Evolutionary conservation across 495 filamentous ascomycete genomes (phyloP), one percentile per base, ranked within the genome.

Genomic region (Penicillium robsamsonii): DNA sequence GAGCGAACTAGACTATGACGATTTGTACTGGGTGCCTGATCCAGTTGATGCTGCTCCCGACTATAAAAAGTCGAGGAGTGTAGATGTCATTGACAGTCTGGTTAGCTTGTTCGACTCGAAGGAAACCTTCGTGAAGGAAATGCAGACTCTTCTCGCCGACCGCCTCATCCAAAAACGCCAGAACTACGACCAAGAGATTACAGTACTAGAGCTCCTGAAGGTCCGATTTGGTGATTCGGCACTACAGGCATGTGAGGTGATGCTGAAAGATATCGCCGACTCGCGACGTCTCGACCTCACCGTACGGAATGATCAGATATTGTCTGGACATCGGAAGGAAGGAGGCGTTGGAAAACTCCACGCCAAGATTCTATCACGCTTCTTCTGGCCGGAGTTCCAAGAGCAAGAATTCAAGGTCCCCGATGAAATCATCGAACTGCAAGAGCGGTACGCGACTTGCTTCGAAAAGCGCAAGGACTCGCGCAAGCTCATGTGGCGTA

Each of bases 191-290:
- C 87, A 89, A 70, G 92, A 96, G 62, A 81, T 84, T 18, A 78
- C 82, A 5, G 91, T 96, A 6, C 81, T 97, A 5, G 88, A 96
- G 49, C 78, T 97, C 7, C 81, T 98, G 43, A 97, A 96, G 71
- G 72, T 88, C 8, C 87, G 93, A 6, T 93, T 97, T 50, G 95
- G 92, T 15, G 91, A 96, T 60, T 79, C 84, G 4, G 81, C 87
- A 9, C 75, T 97, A 42, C 94, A 97, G 67, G 86, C 87, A 42
- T 96, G 90, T 72, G 91, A 97, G 64, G 94, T 99, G 55, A 99
- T 99, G 94, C 81, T 97, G 27, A 87, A 86, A 45, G 94, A 99
- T 72, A 87, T 97, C n/a, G 80, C 86, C 46, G 92, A 96, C 63
- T 96, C 92, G 12, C 79, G 81, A 44, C 81, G 84, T 44, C 81